Evolutionary conservation across 1,284 basidiomycete genomes (phyloP), one percentile per base, ranked within the genome.

Genomic region (Hymenochaete sp.): DNA sequence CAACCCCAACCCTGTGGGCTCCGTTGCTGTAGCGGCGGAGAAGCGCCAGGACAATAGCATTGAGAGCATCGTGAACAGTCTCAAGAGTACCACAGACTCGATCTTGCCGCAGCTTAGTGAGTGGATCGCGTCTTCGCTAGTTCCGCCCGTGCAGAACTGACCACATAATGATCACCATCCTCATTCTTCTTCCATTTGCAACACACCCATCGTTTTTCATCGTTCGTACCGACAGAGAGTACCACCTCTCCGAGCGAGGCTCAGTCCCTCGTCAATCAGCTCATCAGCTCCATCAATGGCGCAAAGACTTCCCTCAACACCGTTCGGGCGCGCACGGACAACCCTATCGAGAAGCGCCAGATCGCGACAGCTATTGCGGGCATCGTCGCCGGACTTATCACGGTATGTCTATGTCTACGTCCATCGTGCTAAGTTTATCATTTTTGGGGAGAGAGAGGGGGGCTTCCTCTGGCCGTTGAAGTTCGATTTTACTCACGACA

Each of bases 101-200:
- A 44, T 43, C 21, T 31, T 49, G 7, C 36, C 44, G 11, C 35
- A 49, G 31, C 39, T 50, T 28, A 27, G 51, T 52, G 27, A 44
- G n/a, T n/a, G n/a, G n/a, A 48, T 35, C 16, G 13, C n/a, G n/a
- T n/a, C n/a, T n/a, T n/a, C n/a, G n/a, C n/a, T n/a, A n/a, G n/a
- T n/a, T n/a, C n/a, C n/a, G n/a, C n/a, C n/a, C n/a, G n/a, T n/a
- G n/a, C n/a, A n/a, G n/a, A n/a, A n/a, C n/a, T n/a, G n/a, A n/a
- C n/a, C n/a, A n/a, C n/a, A 7, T 24, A 9, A 8, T 26, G 42
- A 42, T 4, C 25, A 32, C n/a, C 38, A 33, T 21, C 48, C 42
- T 9, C 19, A 41, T 6, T 39, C n/a, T n/a, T n/a, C n/a, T n/a
- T n/a, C n/a, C n/a, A n/a, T n/a, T n/a, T n/a, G n/a, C n/a, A n/a